A percentile compares a stretch with the other conserved stretches of the same genome.
phyloP scores from a whole-genome alignment of 1,284 basidiomycete genomes.

The Irpex rosettiformis region DNA sequence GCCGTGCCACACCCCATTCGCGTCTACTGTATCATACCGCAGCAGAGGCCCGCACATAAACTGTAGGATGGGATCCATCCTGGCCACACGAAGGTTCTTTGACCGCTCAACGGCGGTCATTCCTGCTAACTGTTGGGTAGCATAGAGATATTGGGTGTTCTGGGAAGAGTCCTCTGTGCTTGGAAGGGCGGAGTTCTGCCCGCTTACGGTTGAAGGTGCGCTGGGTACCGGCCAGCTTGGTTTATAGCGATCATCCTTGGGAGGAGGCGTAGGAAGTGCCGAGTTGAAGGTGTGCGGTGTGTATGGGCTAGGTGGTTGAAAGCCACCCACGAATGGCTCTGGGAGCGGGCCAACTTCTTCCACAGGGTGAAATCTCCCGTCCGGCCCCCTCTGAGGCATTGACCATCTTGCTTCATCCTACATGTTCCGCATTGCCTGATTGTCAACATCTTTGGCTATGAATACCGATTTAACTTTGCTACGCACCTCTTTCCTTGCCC shows the following conservation, averaged over 20 bases:
- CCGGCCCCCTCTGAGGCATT: constrained; percentile 41
- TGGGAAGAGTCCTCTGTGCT: neutral
- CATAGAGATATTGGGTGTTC: constrained; percentile 11
- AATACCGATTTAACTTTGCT: constrained; percentile 2
- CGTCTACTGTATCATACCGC: constrained; percentile 86
- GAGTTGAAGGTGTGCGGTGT: constrained; percentile 20
- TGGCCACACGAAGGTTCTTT: constrained; percentile 46
- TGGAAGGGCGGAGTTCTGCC: neutral
- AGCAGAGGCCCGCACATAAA: constrained; percentile 88
- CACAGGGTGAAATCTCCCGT: constrained; percentile 49
- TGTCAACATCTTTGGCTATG: neutral
- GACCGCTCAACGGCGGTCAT: constrained; percentile 66
- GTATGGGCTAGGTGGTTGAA: constrained; percentile 27
- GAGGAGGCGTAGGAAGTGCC: constrained; percentile 32
- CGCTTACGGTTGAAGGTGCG: constrained; percentile 8
- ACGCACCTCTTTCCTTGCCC: constrained; percentile 25
- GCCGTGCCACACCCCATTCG: constrained; percentile 79
- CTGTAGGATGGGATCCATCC: constrained; percentile 71
- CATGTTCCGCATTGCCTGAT: neutral
- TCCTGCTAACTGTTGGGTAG: constrained; percentile 38
- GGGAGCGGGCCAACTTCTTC: constrained; percentile 51
- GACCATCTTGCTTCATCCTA: constrained; percentile 47
- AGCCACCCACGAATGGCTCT: constrained; percentile 55
- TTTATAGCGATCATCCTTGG: constrained; percentile 32
- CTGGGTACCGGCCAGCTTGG: constrained; percentile 7